phyloP scores from a whole-genome alignment of 176 grass and related monocot species.

The Echinochloa phyllopogon region DNA sequence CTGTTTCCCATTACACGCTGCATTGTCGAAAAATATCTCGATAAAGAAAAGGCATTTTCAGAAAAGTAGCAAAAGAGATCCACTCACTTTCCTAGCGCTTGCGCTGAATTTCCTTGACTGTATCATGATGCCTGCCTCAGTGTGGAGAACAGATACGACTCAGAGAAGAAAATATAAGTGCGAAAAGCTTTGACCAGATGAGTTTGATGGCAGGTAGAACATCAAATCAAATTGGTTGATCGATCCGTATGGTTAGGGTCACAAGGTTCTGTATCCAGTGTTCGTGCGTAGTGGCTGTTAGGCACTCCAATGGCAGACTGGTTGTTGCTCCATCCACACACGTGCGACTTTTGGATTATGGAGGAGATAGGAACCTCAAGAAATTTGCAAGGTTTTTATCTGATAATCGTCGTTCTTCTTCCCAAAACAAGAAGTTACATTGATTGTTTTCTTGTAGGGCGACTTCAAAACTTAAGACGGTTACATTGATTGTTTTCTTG shows the following conservation, averaged over 20 bases:
- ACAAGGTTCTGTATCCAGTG: slow-evolving; percentile 41
- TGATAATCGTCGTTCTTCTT: background rate
- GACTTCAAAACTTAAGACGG: background rate
- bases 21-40: background rate
- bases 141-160: background rate
- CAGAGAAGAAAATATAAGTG: background rate
- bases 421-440: no score
- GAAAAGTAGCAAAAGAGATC: slow-evolving; percentile 22
- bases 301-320: background rate
- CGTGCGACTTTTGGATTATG: background rate
- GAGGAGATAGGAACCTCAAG: no score
- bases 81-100: background rate
- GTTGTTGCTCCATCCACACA: background rate
- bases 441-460: background rate
- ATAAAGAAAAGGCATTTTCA: background rate
- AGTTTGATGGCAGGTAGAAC: slow-evolving; percentile 36
- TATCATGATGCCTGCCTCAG: background rate
- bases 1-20: background rate
- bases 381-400: background rate
- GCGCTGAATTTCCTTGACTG: slow-evolving; percentile 1
- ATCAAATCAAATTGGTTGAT: slow-evolving; percentile 43
- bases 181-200: slow-evolving; percentile 11
- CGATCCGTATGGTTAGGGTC: slow-evolving; percentile 43
- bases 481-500: background rate
- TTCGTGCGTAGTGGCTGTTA: background rate